Conservation (phyloP, 371 early-diverging fungal genomes). For the Coemansia sp. region DNA sequence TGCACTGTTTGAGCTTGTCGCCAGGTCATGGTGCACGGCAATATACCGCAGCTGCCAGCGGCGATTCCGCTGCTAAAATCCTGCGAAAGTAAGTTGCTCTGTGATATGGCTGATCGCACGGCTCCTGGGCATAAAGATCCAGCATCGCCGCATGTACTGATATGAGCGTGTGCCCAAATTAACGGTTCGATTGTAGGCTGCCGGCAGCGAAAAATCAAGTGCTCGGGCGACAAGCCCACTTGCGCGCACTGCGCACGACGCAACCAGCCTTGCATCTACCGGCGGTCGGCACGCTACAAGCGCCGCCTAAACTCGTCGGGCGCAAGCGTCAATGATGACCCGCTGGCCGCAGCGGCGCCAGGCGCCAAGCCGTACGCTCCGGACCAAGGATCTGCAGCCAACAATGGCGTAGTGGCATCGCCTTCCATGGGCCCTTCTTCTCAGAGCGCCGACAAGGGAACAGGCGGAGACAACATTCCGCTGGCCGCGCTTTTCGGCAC, state of each 20-base stretch:
- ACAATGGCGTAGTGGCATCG: constrained; percentile 5
- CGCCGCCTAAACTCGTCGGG: constrained; percentile 20
- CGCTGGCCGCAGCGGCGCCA: neutral
- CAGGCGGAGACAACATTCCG: constrained; percentile 26
- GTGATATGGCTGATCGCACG: neutral
- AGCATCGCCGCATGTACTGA: neutral
- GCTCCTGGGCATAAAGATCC: neutral
- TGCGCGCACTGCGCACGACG: constrained; percentile 48
- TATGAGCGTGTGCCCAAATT: neutral
- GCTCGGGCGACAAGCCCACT: constrained; percentile 49
- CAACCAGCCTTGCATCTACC: constrained; percentile 49
- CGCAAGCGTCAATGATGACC: neutral
- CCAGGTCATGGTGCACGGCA: constrained; percentile 17
- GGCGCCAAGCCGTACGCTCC: neutral
- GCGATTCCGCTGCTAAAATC: constrained; percentile 48
- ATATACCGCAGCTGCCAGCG: constrained; percentile 14
- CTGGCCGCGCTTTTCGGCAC: constrained; percentile 41
- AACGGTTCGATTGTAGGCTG: constrained; percentile 33
- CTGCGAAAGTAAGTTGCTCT: constrained; percentile 41
- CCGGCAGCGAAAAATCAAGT: constrained; percentile 48
- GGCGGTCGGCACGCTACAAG: constrained; percentile 49
- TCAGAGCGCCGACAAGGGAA: constrained; percentile 3
- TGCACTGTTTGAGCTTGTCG: neutral
- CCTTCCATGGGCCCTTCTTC: neutral
- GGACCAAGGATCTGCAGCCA: constrained; percentile 4